These are phyloP conservation scores for Collybia sordida DNA, from an alignment of 768 basidiomycete genomes.

Conservation along the genomic window DNA sequence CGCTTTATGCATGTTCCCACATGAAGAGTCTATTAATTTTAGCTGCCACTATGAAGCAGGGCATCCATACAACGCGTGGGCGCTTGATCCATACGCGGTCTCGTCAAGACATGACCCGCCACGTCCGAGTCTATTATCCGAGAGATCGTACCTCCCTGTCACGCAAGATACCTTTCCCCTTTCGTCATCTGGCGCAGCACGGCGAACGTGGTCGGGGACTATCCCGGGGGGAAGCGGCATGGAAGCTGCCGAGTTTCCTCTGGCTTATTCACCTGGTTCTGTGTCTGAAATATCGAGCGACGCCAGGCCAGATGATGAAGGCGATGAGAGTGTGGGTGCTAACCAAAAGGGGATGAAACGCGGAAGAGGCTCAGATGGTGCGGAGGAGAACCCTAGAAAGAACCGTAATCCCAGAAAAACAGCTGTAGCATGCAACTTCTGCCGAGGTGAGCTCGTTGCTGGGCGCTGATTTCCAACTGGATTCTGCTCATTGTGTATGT, in stretches of 20 bases:
- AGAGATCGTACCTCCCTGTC: slow-evolving; percentile 3
- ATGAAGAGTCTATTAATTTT: neutral
- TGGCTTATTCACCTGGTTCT: slow-evolving; percentile 17
- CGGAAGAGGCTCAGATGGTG: slow-evolving; percentile 24
- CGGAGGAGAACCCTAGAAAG: slow-evolving; percentile 24
- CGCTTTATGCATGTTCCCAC: neutral
- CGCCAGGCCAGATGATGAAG: slow-evolving; percentile 19
- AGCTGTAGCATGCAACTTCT: slow-evolving; percentile 74
- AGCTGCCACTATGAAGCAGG: neutral
- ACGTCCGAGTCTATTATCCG: slow-evolving; percentile 3
- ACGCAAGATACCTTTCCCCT: slow-evolving; percentile 8
- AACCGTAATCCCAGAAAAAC: slow-evolving; percentile 44
- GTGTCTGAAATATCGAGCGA: slow-evolving; percentile 19
- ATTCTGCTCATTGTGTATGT: neutral
- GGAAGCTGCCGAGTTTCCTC: slow-evolving; percentile 10
- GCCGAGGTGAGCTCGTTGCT: slow-evolving; percentile 52
- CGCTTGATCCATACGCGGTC: neutral
- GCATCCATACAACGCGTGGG: neutral
- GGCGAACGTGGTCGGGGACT: slow-evolving; percentile 10
- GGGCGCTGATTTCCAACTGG: neutral
- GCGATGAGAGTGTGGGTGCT: slow-evolving; percentile 17
- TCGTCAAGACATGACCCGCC: neutral
- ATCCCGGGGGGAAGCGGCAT: slow-evolving; percentile 1
- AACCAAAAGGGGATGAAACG: slow-evolving; percentile 29
- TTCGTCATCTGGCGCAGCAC: slow-evolving; percentile 11